Evolutionary conservation across 1,284 basidiomycete species (phyloP).

Genomic region (Lentinus polychrous): DNA sequence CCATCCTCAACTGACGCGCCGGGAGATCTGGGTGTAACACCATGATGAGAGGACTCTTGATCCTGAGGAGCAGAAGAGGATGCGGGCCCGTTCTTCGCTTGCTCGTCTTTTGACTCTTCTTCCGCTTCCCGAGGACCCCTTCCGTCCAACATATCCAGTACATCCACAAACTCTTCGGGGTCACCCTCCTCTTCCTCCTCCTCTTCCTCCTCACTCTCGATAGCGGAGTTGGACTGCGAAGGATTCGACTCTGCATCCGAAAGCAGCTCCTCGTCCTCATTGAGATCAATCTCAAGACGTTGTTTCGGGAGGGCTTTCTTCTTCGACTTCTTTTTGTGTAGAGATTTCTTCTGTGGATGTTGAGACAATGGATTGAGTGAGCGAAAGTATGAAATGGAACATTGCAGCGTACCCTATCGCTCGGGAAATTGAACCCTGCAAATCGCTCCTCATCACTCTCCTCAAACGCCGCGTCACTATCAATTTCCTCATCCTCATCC

Average conservation of each 20-base stretch:
- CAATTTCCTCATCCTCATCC: conserved; percentile 75
- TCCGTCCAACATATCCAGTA: conserved; percentile 64
- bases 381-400: neutral
- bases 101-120: conserved; percentile 10
- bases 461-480: conserved; percentile 75
- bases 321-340: conserved; percentile 16
- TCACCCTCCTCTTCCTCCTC: conserved; percentile 44
- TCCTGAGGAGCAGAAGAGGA: conserved; percentile 4
- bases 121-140: conserved; percentile 41
- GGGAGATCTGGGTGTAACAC: conserved; percentile 4
- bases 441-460: conserved; percentile 79
- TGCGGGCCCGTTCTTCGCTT: neutral
- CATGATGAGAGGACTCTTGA: conserved; percentile 8
- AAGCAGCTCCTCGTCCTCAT: conserved; percentile 48
- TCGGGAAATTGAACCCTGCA: conserved; percentile 52
- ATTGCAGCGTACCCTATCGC: conserved; percentile 20
- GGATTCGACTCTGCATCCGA: conserved; percentile 27
- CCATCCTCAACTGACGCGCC: conserved; percentile 21
- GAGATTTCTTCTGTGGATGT: neutral
- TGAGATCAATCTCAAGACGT: conserved; percentile 55
- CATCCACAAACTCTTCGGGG: conserved; percentile 57
- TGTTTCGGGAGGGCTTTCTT: conserved; percentile 19
- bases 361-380: neutral
- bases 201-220: conserved; percentile 35
- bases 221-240: conserved; percentile 23